Evolutionary conservation across 352 stramenopile species (phyloP), one percentile per base, ranked within the genome.

Genomic region (Peronospora belbahrii): DNA sequence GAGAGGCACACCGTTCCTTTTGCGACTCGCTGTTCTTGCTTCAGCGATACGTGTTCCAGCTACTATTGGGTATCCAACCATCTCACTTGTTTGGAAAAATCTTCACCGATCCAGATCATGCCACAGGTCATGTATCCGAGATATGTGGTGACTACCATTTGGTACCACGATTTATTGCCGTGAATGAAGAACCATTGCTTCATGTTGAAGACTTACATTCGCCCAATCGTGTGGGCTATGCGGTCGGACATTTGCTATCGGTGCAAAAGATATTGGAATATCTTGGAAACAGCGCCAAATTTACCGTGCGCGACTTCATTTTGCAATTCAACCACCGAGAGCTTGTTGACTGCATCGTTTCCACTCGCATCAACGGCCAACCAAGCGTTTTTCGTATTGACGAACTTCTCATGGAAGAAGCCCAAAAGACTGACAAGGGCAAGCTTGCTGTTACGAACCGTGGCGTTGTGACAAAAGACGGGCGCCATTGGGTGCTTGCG

Each of bases 61-160:
- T 84, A 54, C 39, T 94, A 13, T 52, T 94, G 24, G 64, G 76
- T 9, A 91, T 94, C 41, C 75, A 85, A 46, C 56, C 76, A 18
- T 52, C 62, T 42, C 76, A 91, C 39, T 58, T 91, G 6, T 89
- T 90, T 49, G 53, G 68, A 19, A 72, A 72, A 4, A 62, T 83
- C 23, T 88, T 85, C 42, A 62, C 59, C 0, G 75, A 87, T 24
- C 67, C 68, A 1, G 36, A 56, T 8, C 59, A 70, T 18, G 74
- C 73, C 27, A 83, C 73, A 8, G 72, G 74, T 6, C 73, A 85
- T 17, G 18, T 52, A 4, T 67, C 67, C 0, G 68, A 88, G 41
- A 71, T 81, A 31, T 89, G 79, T 56, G 67, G 65, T 0, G 78
- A 88, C 48, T 88, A 85, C 17, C 83, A 94, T 54, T 56, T 94